Base-by-base conservation (phyloP, 1,284 basidiomycete genomes). In the Leccinum huronense region DNA sequence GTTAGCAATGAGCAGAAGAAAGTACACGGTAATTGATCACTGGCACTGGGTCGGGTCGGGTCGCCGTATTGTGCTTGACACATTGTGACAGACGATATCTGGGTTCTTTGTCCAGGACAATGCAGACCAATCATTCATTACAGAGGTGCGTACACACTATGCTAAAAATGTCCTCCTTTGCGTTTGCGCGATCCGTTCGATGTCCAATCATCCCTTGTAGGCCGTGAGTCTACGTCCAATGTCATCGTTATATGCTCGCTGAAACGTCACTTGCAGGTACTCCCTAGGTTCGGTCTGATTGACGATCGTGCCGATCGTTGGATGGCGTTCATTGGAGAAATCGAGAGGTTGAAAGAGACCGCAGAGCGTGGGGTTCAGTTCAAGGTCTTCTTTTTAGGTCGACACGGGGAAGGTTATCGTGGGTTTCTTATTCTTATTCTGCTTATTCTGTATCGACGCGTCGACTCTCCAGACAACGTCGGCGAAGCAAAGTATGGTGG, bases 401-500 rank as follows among this genome's bases (percentile, higher is more conserved):
- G 91, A 66, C 91, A 93, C 67, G 91, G 91, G 0, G 79, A 93
- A 77, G 91, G 91, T 60, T 88, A 79, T 56, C 67, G 68, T 71
- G 31, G 57, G 65, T 70, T 30, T 45, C 31, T 16, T 11, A 3
- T 38, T 13, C 34, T 57, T 38, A 7, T 6, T 23, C 11, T 14
- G 23, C 5, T 11, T 2, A 31, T 19, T 27, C 30, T 23, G 6
- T 57, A 34, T 10, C n/a, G 7, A 40, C 19, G 10, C 9, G n/a
- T 4, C 6, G n/a, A n/a, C 33, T 51, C n/a, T 57, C 23, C 33
- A 91, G 89, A 94, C 74, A 94, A 94, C 65, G 80, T 90, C 6
- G 94, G 80, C 0, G 86, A 89, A 68, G 75, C 75, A 9, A 89
- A 90, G 70, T 91, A 95, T 71, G 91, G 92, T 0, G 81, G 81